Base-by-base conservation (phyloP, 257 asterid genomes). In the Forsythia suspensa region DNA sequence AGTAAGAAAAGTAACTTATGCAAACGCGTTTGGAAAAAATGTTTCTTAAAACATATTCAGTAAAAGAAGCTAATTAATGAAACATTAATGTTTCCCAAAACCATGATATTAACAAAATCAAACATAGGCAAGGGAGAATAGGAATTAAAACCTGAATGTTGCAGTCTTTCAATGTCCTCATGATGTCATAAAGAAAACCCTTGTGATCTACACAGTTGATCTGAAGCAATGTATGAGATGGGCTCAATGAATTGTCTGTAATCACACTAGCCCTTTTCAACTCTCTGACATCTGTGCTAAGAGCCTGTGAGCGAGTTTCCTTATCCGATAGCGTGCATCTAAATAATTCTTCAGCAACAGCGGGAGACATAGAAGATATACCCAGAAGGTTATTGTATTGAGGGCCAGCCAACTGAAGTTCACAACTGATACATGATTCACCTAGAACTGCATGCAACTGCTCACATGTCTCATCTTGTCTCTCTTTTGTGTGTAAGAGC, bases 221-320 rank as follows among this genome's bases (percentile, higher is more conserved):
- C 95, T 92, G 98, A 81, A 92, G 91, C 81, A 94, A 84, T 29
- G 97, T 92, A 85, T 94, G 97, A 67, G 88, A 91, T n/a, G 96
- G 95, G 79, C 95, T 91, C 89, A 91, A 80, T 72, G 92, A 87
- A 85, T 92, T 94, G 85, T 94, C 97, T 37, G 86, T 73, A 34
- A 76, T 82, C 51, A 94, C 94, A 81, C 68, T 82, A 73, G 95
- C 90, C 81, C 48, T 87, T 80, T 88, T 89, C 87, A 94, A 82
- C 82, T 89, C 87, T 11, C 73, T 86, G 80, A 87, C 79, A 75
- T 88, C 97, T 18, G 86, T 84, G 87, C 94, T 92, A 40, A 90
- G 92, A 42, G 86, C 91, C 84, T 94, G 97, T 29, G 90, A 74
- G 20, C 44, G 90, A 83, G 86, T 77, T 81, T 90, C 97, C 68